These are phyloP conservation scores for Yamadazyma songkhlaensis DNA, from an alignment of 1,139 yeast genomes.

Conservation along the genomic window DNA sequence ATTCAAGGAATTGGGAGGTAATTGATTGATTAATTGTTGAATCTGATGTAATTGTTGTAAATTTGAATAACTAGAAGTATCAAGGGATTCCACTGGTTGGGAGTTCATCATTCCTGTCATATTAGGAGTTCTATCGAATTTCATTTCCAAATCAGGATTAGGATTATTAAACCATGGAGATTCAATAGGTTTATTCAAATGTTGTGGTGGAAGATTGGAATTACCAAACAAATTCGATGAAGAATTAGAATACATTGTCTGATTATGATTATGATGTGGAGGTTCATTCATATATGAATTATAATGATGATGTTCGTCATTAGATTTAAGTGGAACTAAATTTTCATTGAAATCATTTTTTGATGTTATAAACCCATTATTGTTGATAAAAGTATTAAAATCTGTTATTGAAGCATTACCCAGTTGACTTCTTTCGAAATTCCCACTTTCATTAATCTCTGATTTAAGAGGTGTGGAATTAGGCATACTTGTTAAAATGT, in stretches of 20 bases:
- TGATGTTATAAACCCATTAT: conserved; percentile 21
- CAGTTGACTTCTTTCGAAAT: neutral
- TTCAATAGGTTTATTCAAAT: conserved; percentile 9
- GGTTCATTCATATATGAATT: conserved; percentile 1
- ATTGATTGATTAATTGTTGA: conserved; percentile 6
- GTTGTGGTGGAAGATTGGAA: conserved; percentile 9
- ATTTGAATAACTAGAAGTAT: neutral
- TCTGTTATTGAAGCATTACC: conserved; percentile 12
- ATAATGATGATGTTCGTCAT: conserved; percentile 5
- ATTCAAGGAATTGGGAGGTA: conserved; percentile 4
- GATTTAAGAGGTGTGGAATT: conserved; percentile 1
- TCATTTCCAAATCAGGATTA: conserved; percentile 1
- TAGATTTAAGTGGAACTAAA: neutral
- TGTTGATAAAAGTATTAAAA: conserved; percentile 22
- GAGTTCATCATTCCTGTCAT: neutral
- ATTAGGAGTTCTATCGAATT: neutral
- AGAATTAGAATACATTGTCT: conserved; percentile 8
- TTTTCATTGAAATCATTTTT: conserved; percentile 3
- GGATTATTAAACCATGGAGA: conserved; percentile 4
- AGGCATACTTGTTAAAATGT: conserved; percentile 28
- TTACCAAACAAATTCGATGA: conserved; percentile 7
- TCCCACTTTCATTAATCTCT: conserved; percentile 3
- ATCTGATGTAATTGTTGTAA: conserved; percentile 4
- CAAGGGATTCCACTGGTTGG: conserved; percentile 1
- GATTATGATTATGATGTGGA: conserved; percentile 13